A percentile compares a stretch with the other conserved stretches of the same genome.
Evolutionary conservation across 2,329 filamentous ascomycete genomes (phyloP).

Genomic region (Chaetomium olivaceum): DNA sequence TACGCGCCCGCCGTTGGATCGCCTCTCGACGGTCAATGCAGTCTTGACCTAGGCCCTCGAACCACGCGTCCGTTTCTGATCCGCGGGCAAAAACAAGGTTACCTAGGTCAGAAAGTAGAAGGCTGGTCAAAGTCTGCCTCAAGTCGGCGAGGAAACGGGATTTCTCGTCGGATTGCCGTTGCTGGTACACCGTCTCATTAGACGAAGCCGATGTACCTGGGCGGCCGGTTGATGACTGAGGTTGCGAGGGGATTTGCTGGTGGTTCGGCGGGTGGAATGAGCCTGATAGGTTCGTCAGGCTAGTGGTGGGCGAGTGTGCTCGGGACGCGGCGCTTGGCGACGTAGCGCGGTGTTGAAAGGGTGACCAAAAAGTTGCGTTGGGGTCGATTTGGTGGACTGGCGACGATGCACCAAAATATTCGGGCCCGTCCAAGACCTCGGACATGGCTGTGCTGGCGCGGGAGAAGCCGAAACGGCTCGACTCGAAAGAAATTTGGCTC

Average conservation of each 20-base stretch:
- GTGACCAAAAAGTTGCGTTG: conserved; percentile 83
- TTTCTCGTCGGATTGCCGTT: conserved; percentile 67
- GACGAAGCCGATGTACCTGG: conserved; percentile 68
- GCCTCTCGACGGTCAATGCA: conserved; percentile 64
- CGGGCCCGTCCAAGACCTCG: conserved; percentile 68
- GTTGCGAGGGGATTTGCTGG: conserved; percentile 46
- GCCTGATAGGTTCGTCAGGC: conserved; percentile 57
- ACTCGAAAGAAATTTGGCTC: conserved; percentile 71
- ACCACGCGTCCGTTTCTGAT: conserved; percentile 91
- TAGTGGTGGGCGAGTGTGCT: conserved; percentile 63
- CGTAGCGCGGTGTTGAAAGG: conserved; percentile 66
- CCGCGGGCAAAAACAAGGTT: conserved; percentile 83
- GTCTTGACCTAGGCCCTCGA: conserved; percentile 66
- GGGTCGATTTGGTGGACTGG: conserved; percentile 73
- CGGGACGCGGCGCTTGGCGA: conserved; percentile 63
- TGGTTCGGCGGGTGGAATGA: conserved; percentile 50
- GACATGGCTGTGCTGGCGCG: conserved; percentile 58
- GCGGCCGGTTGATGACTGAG: conserved; percentile 53
- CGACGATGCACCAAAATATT: conserved; percentile 69
- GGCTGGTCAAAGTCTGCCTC: conserved; percentile 75
- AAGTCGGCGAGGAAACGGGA: conserved; percentile 75
- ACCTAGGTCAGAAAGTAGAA: conserved; percentile 86
- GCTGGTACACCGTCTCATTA: conserved; percentile 65
- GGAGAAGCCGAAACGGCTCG: conserved; percentile 60
- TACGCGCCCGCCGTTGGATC: conserved; percentile 50